A percentile compares a stretch with the other conserved stretches of the same genome.
These are phyloP conservation scores for Nannochloropsis gaditana DNA, from an alignment of 108 stramenopile genomes.

Conservation along the genomic window DNA sequence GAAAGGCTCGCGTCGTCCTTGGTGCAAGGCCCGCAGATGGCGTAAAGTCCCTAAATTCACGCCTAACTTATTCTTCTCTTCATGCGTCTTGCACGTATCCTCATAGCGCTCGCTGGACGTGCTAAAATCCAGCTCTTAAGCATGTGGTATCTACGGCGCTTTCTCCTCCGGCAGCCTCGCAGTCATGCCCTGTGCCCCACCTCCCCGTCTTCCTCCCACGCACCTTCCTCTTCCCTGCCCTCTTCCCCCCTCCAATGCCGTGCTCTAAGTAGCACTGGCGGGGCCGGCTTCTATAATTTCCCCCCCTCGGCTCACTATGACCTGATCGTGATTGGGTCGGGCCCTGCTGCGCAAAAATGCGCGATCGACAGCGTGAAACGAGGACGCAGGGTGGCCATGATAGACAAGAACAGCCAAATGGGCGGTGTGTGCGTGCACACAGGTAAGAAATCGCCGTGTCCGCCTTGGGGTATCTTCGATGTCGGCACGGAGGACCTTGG, in stretches of 20 bases:
- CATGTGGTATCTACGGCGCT: neutral
- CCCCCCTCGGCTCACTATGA: slow-evolving; percentile 36
- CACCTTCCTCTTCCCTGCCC: neutral
- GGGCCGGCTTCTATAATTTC: slow-evolving; percentile 17
- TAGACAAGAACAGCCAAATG: slow-evolving; percentile 36
- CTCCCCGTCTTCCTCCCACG: neutral
- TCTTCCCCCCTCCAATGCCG: neutral
- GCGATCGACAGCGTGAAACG: slow-evolving; percentile 33
- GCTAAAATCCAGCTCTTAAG: no score
- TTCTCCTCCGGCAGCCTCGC: slow-evolving; percentile 15
- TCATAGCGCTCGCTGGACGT: no score
- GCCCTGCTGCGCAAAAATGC: slow-evolving; percentile 42
- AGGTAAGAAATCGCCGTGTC: no score
- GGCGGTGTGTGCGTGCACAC: slow-evolving; percentile 50
- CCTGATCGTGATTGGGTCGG: slow-evolving; percentile 34
- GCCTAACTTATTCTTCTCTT: no score
- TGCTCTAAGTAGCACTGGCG: neutral
- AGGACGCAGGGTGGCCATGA: slow-evolving; percentile 32
- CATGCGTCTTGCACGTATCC: no score
- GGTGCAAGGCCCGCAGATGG: no score
- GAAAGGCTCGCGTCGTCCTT: no score
- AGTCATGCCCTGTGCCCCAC: neutral
- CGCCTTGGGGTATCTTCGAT: no score
- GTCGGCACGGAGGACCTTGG: no score
- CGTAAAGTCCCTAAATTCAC: no score